Base-by-base conservation (phyloP, 331 rosid species). In the Dryas integrifolia region DNA sequence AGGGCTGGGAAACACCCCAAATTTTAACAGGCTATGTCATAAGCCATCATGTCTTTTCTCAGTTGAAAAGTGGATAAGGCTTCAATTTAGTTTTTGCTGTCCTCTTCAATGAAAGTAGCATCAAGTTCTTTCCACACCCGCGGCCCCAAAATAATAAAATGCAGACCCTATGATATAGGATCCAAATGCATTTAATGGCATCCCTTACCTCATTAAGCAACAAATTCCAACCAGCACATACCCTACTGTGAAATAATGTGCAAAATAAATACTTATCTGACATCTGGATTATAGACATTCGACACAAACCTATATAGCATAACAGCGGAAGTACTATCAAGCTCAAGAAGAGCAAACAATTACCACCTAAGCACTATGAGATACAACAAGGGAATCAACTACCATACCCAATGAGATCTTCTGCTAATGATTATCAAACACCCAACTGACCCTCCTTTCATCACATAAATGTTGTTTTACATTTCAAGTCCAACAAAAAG, bases 21-120 rank as follows among this genome's bases (percentile, higher is more conserved):
- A 13, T 38, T 68, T 40, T 38, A 38, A 68, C 46, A 38, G 38
- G 24, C 72, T 51, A 35, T 3, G 43, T 38, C 30, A 67, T 69
- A 69, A 11, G 46, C 73, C 50, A 69, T 10, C 72, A 14, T n/a
- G 72, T 26, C 41, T 48, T 52, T 56, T 69, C 60, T 5, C 62
- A 4, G 9, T 43, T 2, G 53, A 69, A 43, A 44, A 56, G 39
- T 41, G 24, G 53, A 39, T 14, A 21, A 69, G 73, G 12, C 48
- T 69, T n/a, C 11, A 18, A n/a, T 18, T 51, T 5, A 0, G 14
- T 61, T 69, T 39, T 21, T 43, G 39, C 44, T 57, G 10, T 57
- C 66, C 45, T 45, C 45, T 71, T 57, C 26, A 44, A 8, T 44
- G 16, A 45, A 14, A 57, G 16, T 39, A 71, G 56, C 3, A 13